Evolutionary conservation across 164 flowering plant genomes (phyloP).

Genomic region (Chimonanthus praecox): DNA sequence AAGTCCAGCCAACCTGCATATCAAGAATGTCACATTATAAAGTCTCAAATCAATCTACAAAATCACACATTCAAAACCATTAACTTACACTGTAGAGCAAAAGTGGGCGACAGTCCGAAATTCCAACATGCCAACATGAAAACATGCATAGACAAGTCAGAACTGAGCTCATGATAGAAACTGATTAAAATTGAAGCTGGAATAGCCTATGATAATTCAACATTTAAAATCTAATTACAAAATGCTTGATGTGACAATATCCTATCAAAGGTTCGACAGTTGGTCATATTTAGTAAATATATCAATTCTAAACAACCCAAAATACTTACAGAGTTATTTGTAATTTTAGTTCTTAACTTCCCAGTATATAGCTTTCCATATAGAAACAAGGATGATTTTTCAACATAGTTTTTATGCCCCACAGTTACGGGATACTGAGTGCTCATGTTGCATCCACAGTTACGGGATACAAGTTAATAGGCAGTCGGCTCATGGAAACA

Average conservation of each 20-base stretch:
- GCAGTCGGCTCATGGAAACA: no score
- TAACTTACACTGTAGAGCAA: conserved; percentile 53
- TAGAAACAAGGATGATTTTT: no score
- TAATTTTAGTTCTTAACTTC: no score
- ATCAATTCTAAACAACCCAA: no score
- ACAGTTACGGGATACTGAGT: no score
- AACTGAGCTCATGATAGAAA: background rate
- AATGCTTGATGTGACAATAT: background rate
- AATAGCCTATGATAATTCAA: background rate
- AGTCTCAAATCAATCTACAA: conserved; percentile 5
- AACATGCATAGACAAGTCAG: conserved; percentile 11
- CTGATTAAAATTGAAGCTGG: background rate
- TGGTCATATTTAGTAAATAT: no score
- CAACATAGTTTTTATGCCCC: no score
- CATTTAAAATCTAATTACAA: background rate
- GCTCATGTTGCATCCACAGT: no score
- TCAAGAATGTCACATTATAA: background rate
- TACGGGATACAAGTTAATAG: no score
- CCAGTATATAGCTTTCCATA: no score
- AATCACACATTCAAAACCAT: background rate
- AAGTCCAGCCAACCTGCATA: conserved; percentile 89
- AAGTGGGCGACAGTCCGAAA: conserved; percentile 5
- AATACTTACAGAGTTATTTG: no score
- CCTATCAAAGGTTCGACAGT: no score
- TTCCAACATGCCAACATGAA: conserved; percentile 4